Evolutionary conservation across 345 rosid genomes (phyloP), one percentile per base, ranked within the genome.

Genomic region (Mangifera indica): DNA sequence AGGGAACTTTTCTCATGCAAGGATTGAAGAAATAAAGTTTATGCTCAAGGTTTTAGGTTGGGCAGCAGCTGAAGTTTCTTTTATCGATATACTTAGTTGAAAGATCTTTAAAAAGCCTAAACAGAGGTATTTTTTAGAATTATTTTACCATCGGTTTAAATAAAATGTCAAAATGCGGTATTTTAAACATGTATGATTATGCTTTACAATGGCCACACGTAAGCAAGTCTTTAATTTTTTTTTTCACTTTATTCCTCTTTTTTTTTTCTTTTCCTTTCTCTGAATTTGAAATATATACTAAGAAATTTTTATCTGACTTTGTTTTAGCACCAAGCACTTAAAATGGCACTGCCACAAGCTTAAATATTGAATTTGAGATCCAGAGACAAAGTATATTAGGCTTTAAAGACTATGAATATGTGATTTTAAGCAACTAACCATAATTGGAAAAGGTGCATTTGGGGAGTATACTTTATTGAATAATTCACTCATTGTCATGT

Each of bases 1-100:
- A 7, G 81, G 78, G 8, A 87, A 87, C 63, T 79, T 77, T 69
- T 85, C 89, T 73, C 84, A 81, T 73, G 34, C 82, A n/a, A 81
- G 74, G 77, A 71, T 76, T 42, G 70, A 74, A 55, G 91, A 87
- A 69, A 81, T 87, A 63, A 73, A 70, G 49, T 22, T 72, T 40
- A 72, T 77, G 48, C 84, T 89, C 42, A 55, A 59, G 73, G 71
- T 55, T 63, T 69, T 84, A 60, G 72, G 75, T 40, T 65, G 78
- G 79, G 77, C 60, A 49, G 80, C 26, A 0, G 73, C 65, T 29
- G 83, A 80, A 76, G 59, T 63, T 57, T 49, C 66, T 49, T 26
- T 61, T n/a, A 69, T 17, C 12, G 34, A 56, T 42, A 37, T 37
- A 13, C 24, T 26, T 18, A 22, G 10, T 44, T 34, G 11, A 12